Evolutionary conservation across 2,329 filamentous ascomycete species (phyloP), one percentile per base, ranked within the genome.

Genomic region (Colletotrichum abscissum): DNA sequence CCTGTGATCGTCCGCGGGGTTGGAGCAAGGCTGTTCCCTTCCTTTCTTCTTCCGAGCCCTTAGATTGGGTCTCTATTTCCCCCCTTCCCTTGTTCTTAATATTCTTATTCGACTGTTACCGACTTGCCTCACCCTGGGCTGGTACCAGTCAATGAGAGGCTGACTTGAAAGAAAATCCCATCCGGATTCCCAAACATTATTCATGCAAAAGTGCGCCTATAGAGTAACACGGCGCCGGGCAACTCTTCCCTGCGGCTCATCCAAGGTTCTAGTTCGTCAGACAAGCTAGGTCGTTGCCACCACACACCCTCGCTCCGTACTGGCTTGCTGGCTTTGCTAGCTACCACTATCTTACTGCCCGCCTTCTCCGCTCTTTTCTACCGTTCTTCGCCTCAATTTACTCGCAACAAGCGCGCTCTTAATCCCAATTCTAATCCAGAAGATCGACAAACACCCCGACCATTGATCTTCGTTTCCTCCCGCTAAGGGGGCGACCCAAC

Each of bases 391-490:
- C 19, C 58, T 69, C 54, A 70, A 62, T 62, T 14, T 60, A 70
- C 49, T 70, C 26, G 56, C 60, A 52, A 60, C 67, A 66, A 66
- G 60, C 67, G 60, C 70, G 54, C 55, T 69, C 22, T 55, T 42
- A 19, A 38, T 22, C n/a, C 55, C 35, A 22, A 52, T 33, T 64
- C 58, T 69, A 55, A 72, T 46, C 54, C 22, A 35, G 26, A 54
- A 30, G 70, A 73, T 73, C 70, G 70, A 70, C 70, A 59, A 57
- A 60, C 67, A 65, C 42, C 68, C 69, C 69, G 28, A 60, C 62
- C 42, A 46, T 63, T 54, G 67, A 66, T 66, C 46, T 62, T 56
- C 59, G 69, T 70, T 73, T 73, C 46, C 28, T 35, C n/a, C 52
- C 49, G 30, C 33, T 22, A 8, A 16, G 9, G 19, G 28, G 42